phyloP scores from a whole-genome alignment of 768 basidiomycete genomes.

The Boletus reticulatus region DNA sequence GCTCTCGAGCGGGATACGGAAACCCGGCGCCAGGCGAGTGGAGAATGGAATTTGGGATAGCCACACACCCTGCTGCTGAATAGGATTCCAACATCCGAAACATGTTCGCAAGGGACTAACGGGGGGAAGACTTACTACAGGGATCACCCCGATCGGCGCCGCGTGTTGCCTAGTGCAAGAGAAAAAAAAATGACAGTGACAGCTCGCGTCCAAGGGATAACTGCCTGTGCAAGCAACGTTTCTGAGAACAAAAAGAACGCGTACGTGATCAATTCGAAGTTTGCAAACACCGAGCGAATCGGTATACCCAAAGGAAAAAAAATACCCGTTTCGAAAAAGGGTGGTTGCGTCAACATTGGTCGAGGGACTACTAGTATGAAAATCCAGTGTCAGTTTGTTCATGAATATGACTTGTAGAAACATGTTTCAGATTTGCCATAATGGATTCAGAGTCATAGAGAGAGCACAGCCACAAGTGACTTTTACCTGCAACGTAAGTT shows the following conservation, averaged over 20 bases:
- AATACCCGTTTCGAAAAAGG: no score
- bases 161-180: not conserved
- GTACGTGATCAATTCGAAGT: conserved; percentile 1
- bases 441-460: not conserved
- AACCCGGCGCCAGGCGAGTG: conserved; percentile 8
- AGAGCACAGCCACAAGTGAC: conserved; percentile 13
- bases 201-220: conserved; percentile 1
- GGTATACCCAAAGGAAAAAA: not conserved
- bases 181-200: conserved; percentile 8
- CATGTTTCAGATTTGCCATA: not conserved
- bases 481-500: no score
- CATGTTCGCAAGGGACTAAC: not conserved
- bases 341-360: no score
- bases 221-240: not conserved
- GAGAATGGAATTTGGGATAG: conserved; percentile 11
- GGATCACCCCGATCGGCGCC: conserved; percentile 6
- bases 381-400: no score
- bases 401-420: not conserved
- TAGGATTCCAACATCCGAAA: not conserved
- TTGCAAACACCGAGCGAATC: not conserved
- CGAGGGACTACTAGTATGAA: no score
- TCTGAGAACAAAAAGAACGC: conserved; percentile 7
- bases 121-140: conserved; percentile 2
- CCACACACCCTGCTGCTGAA: not conserved
- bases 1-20: not conserved